A percentile compares a stretch with the other conserved stretches of the same genome.
Evolutionary conservation across 805 yeast genomes (phyloP).

Genomic region (Barnettozyma sp.): DNA sequence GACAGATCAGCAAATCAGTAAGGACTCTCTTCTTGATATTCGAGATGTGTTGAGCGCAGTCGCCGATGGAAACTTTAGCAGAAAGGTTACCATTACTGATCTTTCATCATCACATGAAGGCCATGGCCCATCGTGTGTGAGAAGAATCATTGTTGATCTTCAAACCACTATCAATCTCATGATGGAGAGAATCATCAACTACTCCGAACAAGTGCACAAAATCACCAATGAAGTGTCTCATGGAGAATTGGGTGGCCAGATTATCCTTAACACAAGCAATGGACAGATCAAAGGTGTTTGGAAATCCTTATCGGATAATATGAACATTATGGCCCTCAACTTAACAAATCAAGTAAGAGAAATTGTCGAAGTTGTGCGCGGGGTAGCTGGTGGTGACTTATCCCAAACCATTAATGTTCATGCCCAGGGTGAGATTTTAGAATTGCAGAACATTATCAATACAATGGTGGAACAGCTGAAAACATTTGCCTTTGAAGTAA

Average conservation of each 20-base stretch:
- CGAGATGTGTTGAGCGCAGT: conserved; percentile 68
- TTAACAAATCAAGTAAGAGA: conserved; percentile 84
- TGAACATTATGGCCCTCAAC: conserved; percentile 83
- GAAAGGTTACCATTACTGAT: conserved; percentile 65
- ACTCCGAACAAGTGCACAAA: conserved; percentile 53
- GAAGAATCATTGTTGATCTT: conserved; percentile 49
- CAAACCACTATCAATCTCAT: conserved; percentile 75
- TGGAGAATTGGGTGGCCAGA: conserved; percentile 87
- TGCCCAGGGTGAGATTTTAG: conserved; percentile 84
- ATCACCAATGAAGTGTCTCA: conserved; percentile 88
- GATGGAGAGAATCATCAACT: conserved; percentile 77
- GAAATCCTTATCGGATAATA: conserved; percentile 78
- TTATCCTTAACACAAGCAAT: conserved; percentile 57
- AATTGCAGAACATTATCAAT: conserved; percentile 77
- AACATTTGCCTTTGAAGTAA: conserved; percentile 83
- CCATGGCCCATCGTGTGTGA: conserved; percentile 37
- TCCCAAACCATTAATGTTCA: conserved; percentile 79
- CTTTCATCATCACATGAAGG: conserved; percentile 15
- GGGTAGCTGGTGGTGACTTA: conserved; percentile 86
- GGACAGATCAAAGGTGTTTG: conserved; percentile 66
- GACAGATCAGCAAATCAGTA: neutral
- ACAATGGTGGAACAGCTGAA: conserved; percentile 86
- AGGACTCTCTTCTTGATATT: conserved; percentile 6
- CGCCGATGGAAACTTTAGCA: conserved; percentile 81
- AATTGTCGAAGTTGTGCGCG: conserved; percentile 85